A percentile compares a stretch with the other conserved stretches of the same genome.
Evolutionary conservation across 768 basidiomycete genomes (phyloP).

Genomic region (Wakefieldia striispora): DNA sequence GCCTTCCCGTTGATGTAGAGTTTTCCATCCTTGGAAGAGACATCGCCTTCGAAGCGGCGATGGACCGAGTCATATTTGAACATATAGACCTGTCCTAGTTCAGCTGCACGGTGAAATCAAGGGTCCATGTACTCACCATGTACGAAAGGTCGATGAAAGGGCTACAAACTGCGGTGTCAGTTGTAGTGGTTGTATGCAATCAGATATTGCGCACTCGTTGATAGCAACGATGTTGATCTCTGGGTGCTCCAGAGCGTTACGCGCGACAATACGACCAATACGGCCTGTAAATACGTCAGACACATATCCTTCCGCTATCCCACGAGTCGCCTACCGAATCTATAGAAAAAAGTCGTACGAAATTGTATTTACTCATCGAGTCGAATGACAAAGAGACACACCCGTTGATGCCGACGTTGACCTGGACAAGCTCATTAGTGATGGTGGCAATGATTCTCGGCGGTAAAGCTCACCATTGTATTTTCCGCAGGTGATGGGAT

Average conservation of each 20-base stretch:
- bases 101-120: background rate
- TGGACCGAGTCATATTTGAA: constrained; percentile 97
- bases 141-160: constrained; percentile 97
- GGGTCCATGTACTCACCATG: constrained; percentile 60
- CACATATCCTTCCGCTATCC: background rate
- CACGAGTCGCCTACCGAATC: constrained; percentile 64
- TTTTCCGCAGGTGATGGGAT: constrained; percentile 6
- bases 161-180: constrained; percentile 39
- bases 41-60: constrained; percentile 85
- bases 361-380: constrained; percentile 14
- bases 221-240: constrained; percentile 88
- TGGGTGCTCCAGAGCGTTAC: constrained; percentile 80
- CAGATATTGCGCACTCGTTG: constrained; percentile 71
- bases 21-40: constrained; percentile 84
- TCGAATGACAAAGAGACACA: constrained; percentile 37
- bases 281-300: constrained; percentile 58
- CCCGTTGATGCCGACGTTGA: constrained; percentile 98
- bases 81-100: constrained; percentile 78
- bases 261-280: constrained; percentile 97
- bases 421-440: constrained; percentile 29
- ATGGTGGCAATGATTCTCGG: background rate
- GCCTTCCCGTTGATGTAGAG: constrained; percentile 79
- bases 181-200: background rate
- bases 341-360: constrained; percentile 9
- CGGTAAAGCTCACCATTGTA: constrained; percentile 25